phyloP scores from a whole-genome alignment of 257 asterid genomes.

The Linaria vulgaris region DNA sequence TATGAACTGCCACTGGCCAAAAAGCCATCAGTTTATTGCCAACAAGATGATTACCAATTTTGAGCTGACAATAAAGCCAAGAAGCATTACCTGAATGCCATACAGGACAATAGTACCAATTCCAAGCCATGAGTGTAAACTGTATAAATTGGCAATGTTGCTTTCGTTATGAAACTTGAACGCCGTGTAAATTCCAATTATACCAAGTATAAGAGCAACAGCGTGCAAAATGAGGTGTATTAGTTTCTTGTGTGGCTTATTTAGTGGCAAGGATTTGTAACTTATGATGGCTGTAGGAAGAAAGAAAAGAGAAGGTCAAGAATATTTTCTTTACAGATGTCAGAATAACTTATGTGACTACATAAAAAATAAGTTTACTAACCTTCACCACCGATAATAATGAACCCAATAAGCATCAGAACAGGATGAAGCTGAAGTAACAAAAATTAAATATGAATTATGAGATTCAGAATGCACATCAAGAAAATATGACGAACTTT shows the following conservation, averaged over 20 bases:
- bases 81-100: constrained; percentile 72
- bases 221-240: constrained; percentile 73
- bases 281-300: constrained; percentile 80
- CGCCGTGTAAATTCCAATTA: constrained; percentile 74
- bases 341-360: background rate
- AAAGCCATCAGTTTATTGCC: background rate
- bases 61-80: background rate
- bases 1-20: background rate
- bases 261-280: constrained; percentile 75
- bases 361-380: constrained; percentile 22
- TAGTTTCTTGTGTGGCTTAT: constrained; percentile 44
- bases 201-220: constrained; percentile 79
- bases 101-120: constrained; percentile 72
- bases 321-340: background rate
- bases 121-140: constrained; percentile 97
- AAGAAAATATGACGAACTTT: background rate
- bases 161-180: constrained; percentile 89
- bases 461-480: constrained; percentile 21
- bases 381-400: constrained; percentile 93
- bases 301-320: constrained; percentile 3
- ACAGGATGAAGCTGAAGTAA: constrained; percentile 84
- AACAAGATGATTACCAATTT: background rate
- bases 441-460: constrained; percentile 10
- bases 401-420: constrained; percentile 79
- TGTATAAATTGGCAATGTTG: constrained; percentile 83